phyloP scores from a whole-genome alignment of 2,329 filamentous ascomycete species.

The Keithomyces neogunnii region DNA sequence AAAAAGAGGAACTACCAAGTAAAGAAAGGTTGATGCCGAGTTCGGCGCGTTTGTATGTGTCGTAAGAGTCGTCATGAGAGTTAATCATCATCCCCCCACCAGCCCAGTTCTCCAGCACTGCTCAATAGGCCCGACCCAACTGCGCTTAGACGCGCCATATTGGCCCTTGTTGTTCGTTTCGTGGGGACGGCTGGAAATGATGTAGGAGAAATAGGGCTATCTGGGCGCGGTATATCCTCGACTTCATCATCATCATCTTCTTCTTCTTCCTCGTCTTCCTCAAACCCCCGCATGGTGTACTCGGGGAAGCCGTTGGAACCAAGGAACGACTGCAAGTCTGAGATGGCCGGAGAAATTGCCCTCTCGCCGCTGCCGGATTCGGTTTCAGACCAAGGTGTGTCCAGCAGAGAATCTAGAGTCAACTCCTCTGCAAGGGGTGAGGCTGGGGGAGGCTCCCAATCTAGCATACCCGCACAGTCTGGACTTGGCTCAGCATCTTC shows the following conservation, averaged over 20 bases:
- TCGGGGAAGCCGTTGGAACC: conserved; percentile 5
- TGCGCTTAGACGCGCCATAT: conserved; percentile 29
- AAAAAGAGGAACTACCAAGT: background rate
- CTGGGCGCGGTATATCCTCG: conserved; percentile 28
- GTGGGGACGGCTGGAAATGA: conserved; percentile 17
- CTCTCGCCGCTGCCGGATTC: background rate
- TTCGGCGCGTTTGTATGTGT: background rate
- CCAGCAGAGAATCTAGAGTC: background rate
- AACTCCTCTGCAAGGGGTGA: conserved; percentile 1
- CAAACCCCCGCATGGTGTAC: background rate
- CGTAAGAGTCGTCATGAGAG: background rate
- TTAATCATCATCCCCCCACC: conserved; percentile 34
- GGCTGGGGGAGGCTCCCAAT: conserved; percentile 17
- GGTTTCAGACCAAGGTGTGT: background rate
- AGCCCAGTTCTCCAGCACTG: conserved; percentile 20
- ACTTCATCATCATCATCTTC: conserved; percentile 11
- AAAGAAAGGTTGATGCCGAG: background rate
- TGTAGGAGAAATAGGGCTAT: conserved; percentile 30
- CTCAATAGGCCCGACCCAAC: conserved; percentile 18
- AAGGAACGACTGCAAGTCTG: conserved; percentile 8
- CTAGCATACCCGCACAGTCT: conserved; percentile 31
- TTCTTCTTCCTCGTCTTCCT: background rate
- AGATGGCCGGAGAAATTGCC: conserved; percentile 6
- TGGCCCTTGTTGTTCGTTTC: conserved; percentile 19
- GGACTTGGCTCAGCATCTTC: conserved; percentile 26